Percentiles rank a stretch among this genome's conserved stretches.
These are phyloP conservation scores for Aspergillus sp. DNA, from an alignment of 2,329 filamentous ascomycete genomes.

Conservation along the genomic window DNA sequence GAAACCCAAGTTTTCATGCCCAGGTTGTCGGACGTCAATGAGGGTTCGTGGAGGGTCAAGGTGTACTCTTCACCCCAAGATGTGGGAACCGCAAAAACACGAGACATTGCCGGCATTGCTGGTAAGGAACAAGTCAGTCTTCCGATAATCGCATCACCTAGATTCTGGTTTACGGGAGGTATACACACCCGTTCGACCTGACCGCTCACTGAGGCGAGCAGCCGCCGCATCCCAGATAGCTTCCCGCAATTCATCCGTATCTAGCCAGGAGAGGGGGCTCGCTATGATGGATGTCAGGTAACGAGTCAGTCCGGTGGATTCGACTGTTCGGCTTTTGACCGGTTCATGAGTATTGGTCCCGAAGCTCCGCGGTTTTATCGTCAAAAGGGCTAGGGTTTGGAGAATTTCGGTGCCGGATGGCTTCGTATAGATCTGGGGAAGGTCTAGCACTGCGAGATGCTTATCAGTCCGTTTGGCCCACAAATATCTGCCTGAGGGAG, in stretches of 20 bases:
- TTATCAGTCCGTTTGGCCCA: constrained; percentile 32
- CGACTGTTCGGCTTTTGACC: constrained; percentile 32
- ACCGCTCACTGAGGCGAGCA: constrained; percentile 77
- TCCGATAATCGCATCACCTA: background rate
- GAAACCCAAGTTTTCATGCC: constrained; percentile 96
- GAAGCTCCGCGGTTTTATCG: constrained; percentile 60
- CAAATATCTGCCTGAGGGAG: constrained; percentile 19
- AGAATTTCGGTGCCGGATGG: constrained; percentile 67
- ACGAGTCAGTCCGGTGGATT: constrained; percentile 41
- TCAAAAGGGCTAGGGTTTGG: constrained; percentile 64
- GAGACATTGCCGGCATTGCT: constrained; percentile 64
- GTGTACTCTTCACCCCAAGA: constrained; percentile 52
- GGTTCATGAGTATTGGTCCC: constrained; percentile 26
- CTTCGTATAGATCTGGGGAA: constrained; percentile 80
- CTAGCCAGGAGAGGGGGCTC: constrained; percentile 46
- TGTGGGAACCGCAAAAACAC: constrained; percentile 59
- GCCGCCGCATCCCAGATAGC: constrained; percentile 73
- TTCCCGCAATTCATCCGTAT: constrained; percentile 44
- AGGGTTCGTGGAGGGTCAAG: constrained; percentile 78
- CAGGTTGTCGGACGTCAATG: constrained; percentile 81
- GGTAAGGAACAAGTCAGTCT: constrained; percentile 3
- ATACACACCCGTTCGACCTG: constrained; percentile 66
- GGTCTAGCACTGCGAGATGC: constrained; percentile 60
- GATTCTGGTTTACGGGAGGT: background rate
- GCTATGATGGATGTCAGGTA: constrained; percentile 51